A percentile compares a stretch with the other conserved stretches of the same genome.
Evolutionary conservation across 805 yeast genomes (phyloP).

Genomic region (Wickerhamiella parazyma): DNA sequence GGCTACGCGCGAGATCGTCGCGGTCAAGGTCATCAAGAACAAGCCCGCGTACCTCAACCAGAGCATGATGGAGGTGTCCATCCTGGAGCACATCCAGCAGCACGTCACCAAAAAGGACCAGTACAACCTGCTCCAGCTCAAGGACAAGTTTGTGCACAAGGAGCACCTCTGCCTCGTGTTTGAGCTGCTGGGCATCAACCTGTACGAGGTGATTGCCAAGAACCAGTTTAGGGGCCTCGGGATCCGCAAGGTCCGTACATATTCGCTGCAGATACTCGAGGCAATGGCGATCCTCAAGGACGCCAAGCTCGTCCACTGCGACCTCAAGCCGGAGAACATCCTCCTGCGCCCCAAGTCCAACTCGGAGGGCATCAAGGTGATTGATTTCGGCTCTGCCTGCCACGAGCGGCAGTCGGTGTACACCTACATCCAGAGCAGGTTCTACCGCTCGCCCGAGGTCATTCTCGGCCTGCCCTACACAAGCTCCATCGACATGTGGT

Average conservation of each 20-base stretch:
- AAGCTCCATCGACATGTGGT: slow-evolving; percentile 94
- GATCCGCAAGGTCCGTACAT: slow-evolving; percentile 61
- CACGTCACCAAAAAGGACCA: slow-evolving; percentile 56
- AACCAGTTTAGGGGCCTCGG: slow-evolving; percentile 86
- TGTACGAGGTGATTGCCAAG: slow-evolving; percentile 82
- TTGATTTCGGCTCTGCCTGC: slow-evolving; percentile 94
- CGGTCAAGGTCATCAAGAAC: slow-evolving; percentile 88
- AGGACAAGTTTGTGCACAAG: slow-evolving; percentile 83
- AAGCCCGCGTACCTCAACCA: slow-evolving; percentile 86
- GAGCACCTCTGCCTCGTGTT: slow-evolving; percentile 88
- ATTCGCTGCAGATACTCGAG: slow-evolving; percentile 70
- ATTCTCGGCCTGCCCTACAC: slow-evolving; percentile 85
- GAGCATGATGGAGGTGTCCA: slow-evolving; percentile 76
- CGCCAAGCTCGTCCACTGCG: slow-evolving; percentile 85
- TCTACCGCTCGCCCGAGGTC: slow-evolving; percentile 91
- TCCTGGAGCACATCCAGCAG: slow-evolving; percentile 66
- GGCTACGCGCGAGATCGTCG: slow-evolving; percentile 72
- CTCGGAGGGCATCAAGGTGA: slow-evolving; percentile 75
- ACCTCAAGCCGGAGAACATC: slow-evolving; percentile 91
- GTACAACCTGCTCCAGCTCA: slow-evolving; percentile 61
- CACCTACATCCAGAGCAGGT: slow-evolving; percentile 84
- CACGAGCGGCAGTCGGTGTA: slow-evolving; percentile 80
- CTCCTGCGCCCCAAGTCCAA: slow-evolving; percentile 57
- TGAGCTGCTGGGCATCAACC: slow-evolving; percentile 73
- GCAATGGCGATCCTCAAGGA: slow-evolving; percentile 69